phyloP scores from a whole-genome alignment of 2,329 filamentous ascomycete genomes.

The Aspergillus floridensis region DNA sequence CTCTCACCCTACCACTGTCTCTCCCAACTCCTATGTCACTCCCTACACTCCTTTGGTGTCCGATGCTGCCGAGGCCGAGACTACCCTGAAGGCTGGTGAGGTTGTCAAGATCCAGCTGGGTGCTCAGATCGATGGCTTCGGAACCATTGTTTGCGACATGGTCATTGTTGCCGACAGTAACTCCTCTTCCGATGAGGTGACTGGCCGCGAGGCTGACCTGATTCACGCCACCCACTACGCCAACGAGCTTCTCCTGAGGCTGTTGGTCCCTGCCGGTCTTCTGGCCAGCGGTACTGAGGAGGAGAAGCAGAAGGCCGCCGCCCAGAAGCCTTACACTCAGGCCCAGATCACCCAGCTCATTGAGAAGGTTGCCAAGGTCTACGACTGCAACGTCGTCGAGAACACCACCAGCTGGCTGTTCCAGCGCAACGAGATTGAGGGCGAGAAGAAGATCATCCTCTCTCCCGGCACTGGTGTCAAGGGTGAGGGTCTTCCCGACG shows the following conservation, averaged over 20 bases:
- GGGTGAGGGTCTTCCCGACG: conserved; percentile 83
- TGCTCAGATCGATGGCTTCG: conserved; percentile 96
- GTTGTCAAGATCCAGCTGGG: conserved; percentile 97
- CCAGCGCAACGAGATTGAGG: conserved; percentile 95
- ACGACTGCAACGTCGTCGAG: conserved; percentile 90
- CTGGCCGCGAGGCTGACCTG: conserved; percentile 79
- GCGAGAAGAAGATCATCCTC: conserved; percentile 96
- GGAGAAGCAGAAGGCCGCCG: conserved; percentile 87
- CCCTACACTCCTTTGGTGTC: conserved; percentile 91
- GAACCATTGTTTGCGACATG: conserved; percentile 92
- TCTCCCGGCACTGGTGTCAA: conserved; percentile 76
- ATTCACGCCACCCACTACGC: conserved; percentile 89
- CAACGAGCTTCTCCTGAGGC: conserved; percentile 87
- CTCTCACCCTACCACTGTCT: conserved; percentile 91
- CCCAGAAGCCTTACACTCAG: conserved; percentile 80
- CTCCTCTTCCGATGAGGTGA: conserved; percentile 58
- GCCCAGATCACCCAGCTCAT: conserved; percentile 80
- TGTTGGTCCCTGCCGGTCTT: conserved; percentile 88
- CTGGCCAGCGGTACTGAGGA: conserved; percentile 81
- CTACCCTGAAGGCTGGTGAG: conserved; percentile 79
- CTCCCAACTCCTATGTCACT: conserved; percentile 89
- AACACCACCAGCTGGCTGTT: conserved; percentile 98
- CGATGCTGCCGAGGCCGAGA: conserved; percentile 78
- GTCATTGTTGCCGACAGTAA: conserved; percentile 62
- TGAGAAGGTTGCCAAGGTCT: conserved; percentile 87